Evolutionary conservation across 2,329 filamentous ascomycete genomes (phyloP).

Genomic region (Alternaria hordeiaustralica): DNA sequence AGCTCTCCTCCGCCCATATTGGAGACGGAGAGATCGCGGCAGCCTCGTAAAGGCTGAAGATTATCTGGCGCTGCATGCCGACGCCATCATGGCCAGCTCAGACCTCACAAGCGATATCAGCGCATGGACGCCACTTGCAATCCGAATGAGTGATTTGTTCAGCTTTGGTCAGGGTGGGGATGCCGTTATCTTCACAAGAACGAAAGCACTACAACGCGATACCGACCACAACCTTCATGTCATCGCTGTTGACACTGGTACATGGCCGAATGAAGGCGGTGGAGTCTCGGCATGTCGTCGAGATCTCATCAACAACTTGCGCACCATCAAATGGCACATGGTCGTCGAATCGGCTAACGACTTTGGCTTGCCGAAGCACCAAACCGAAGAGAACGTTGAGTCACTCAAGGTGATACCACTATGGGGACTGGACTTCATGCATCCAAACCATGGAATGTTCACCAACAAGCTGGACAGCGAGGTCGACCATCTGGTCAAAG

Average conservation of each 20-base stretch:
- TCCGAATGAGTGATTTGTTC: constrained; percentile 59
- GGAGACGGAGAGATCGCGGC: constrained; percentile 48
- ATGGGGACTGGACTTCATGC: constrained; percentile 53
- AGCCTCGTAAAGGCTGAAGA: constrained; percentile 47
- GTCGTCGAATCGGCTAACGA: constrained; percentile 53
- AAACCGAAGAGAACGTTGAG: constrained; percentile 53
- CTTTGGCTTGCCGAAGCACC: constrained; percentile 52
- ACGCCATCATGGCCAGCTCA: constrained; percentile 59
- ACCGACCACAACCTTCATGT: constrained; percentile 50
- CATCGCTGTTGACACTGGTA: constrained; percentile 51
- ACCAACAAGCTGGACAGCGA: constrained; percentile 51
- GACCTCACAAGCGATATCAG: constrained; percentile 60
- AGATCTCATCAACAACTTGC: constrained; percentile 52
- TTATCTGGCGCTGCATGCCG: constrained; percentile 52
- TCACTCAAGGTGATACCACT: constrained; percentile 52
- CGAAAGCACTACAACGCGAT: constrained; percentile 55
- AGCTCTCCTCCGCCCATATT: constrained; percentile 45
- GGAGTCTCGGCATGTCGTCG: constrained; percentile 52
- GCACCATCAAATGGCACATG: constrained; percentile 53
- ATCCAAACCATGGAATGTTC: constrained; percentile 52
- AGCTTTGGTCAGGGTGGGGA: constrained; percentile 62
- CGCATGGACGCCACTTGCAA: constrained; percentile 60
- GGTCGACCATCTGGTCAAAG: constrained; percentile 45
- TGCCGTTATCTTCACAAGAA: constrained; percentile 58
- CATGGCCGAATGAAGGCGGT: constrained; percentile 53